Base-by-base conservation (phyloP, 495 filamentous ascomycete genomes). In the Choiromyces venosus region DNA sequence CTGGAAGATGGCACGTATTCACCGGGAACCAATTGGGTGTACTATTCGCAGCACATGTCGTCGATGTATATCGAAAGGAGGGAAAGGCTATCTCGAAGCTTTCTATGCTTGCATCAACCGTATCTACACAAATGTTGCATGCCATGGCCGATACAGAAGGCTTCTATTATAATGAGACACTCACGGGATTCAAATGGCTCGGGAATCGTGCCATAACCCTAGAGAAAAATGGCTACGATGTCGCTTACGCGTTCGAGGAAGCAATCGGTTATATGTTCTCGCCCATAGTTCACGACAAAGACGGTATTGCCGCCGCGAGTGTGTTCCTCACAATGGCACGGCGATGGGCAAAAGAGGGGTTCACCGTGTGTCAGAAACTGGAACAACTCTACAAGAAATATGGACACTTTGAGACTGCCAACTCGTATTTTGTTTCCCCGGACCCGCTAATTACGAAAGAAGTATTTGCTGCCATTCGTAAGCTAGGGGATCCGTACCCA, bases 111-210 rank as follows among this genome's bases (percentile, higher is more conserved):
- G 87, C 87, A 29, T 88, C 88, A 4, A 87, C 90, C 1, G 90
- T 92, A 0, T 91, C 89, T 0, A 88, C 87, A 3, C 84, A 86
- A 21, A 91, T 91, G 90, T 85, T 92, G 5, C 80, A 83, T 16
- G 83, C 85, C 35, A 88, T 91, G 83, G 89, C 89, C 8, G 73
- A 79, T 56, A 81, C 84, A 35, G 86, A 86, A 77, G 87, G 87
- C 7, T 87, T 91, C 69, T 79, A 84, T 42, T 89, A 87, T 76
- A 82, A 85, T 61, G 89, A 92, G 76, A 90, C 90, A 6, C 83
- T 92, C 21, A 92, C 90, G 0, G 90, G 90, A 4, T 92, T 92
- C 83, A 92, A 92, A 81, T 92, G 90, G 90, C 86, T 92, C 83
- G 80, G 80, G 7, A 77, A 80, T 35, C 73, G 71, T 66, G 80